These are phyloP conservation scores for Didymella pinodella DNA, from an alignment of 2,329 filamentous ascomycete genomes.

Conservation along the genomic window DNA sequence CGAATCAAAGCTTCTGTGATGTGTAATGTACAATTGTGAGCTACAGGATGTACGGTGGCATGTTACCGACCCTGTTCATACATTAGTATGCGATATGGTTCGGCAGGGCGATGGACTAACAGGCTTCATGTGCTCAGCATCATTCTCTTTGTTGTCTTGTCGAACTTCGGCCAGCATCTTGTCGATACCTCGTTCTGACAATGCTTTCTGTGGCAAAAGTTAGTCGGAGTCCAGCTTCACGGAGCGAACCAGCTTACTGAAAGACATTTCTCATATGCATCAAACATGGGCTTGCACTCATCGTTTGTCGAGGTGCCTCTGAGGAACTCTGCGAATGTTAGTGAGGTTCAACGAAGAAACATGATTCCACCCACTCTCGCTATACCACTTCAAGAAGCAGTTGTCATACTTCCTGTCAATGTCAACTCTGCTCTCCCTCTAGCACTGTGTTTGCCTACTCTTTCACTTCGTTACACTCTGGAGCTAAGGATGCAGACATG, in stretches of 20 bases:
- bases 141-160: constrained; percentile 88
- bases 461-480: constrained; percentile 94
- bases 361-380: constrained; percentile 76
- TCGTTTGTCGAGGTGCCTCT: constrained; percentile 82
- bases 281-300: constrained; percentile 86
- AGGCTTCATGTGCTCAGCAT: constrained; percentile 69
- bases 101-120: constrained; percentile 25
- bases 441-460: constrained; percentile 67
- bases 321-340: constrained; percentile 72
- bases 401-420: constrained; percentile 83
- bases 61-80: constrained; percentile 6
- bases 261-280: constrained; percentile 86
- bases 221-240: background rate
- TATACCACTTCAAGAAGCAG: constrained; percentile 99
- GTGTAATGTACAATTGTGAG: constrained; percentile 1
- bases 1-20: background rate
- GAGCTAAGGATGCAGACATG: constrained; percentile 94
- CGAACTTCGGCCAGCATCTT: constrained; percentile 90
- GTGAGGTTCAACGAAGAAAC: background rate
- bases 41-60: background rate
- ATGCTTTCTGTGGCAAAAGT: constrained; percentile 68
- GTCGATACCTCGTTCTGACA: constrained; percentile 91
- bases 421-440: constrained; percentile 15
- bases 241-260: constrained; percentile 65
- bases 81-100: background rate